Evolutionary conservation across 169 alveolate genomes (phyloP).

Genomic region (Eimeria acervulina): DNA sequence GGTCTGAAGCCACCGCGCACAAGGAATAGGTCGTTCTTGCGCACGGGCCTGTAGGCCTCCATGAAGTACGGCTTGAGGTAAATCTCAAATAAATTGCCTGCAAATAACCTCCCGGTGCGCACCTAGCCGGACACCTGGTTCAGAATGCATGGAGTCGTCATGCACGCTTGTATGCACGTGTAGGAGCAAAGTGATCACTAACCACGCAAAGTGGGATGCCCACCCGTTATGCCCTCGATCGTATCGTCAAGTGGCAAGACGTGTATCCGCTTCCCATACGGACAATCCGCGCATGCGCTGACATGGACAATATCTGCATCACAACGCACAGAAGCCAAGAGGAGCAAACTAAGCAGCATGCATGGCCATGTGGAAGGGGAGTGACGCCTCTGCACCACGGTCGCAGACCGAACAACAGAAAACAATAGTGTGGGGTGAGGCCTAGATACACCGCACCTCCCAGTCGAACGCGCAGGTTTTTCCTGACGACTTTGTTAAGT

Average conservation of each 20-base stretch:
- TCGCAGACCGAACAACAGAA: not conserved
- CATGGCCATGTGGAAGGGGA: not conserved
- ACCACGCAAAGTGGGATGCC: not conserved
- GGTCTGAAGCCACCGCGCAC: conserved; percentile 99
- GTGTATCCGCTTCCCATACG: conserved; percentile 99
- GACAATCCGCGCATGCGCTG: conserved; percentile 98
- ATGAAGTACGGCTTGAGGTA: conserved; percentile 99
- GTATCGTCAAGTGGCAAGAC: conserved; percentile 99
- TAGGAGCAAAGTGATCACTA: not conserved
- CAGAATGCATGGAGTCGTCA: not conserved
- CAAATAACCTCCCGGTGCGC: not conserved
- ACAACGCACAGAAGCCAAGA: not conserved
- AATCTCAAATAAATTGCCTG: conserved; percentile 98
- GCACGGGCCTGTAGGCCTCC: conserved; percentile 99
- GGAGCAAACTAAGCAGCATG: not conserved
- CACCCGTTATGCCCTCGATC: conserved; percentile 97
- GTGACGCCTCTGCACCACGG: not conserved
- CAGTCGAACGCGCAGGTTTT: conserved; percentile 98
- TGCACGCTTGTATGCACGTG: not conserved
- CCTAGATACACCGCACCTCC: conserved; percentile 91
- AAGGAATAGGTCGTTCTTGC: conserved; percentile 98
- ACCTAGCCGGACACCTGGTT: not conserved
- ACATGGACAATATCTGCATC: conserved; percentile 96
- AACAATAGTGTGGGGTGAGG: not conserved
- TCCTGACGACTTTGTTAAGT: conserved; percentile 98